Evolutionary conservation across 495 filamentous ascomycete genomes (phyloP).

Genomic region (Penicillium alfredii): DNA sequence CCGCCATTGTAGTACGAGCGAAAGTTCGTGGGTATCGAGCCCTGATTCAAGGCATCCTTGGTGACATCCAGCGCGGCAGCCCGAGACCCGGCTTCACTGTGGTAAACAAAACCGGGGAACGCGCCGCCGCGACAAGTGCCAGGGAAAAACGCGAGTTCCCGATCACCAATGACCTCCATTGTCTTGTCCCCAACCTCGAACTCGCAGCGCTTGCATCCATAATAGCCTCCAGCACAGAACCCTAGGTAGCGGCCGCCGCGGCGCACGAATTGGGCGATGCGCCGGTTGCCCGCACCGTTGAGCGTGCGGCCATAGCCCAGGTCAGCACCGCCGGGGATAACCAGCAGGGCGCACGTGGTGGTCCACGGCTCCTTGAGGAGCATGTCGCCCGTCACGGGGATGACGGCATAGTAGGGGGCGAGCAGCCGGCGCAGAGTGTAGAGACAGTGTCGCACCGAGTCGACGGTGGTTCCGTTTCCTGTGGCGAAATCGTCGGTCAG

Average conservation of each 20-base stretch:
- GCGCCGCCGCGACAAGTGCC: constrained; percentile 80
- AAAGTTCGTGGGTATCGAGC: constrained; percentile 57
- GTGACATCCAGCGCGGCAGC: constrained; percentile 63
- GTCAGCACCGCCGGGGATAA: constrained; percentile 93
- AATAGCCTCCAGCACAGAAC: constrained; percentile 93
- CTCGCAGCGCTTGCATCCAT: constrained; percentile 72
- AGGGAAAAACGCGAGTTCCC: constrained; percentile 85
- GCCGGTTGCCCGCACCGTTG: constrained; percentile 81
- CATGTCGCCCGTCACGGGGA: constrained; percentile 68
- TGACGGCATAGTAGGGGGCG: constrained; percentile 91
- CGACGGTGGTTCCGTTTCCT: constrained; percentile 81
- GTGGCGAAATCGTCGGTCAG: constrained; percentile 21
- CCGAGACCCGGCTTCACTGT: constrained; percentile 78
- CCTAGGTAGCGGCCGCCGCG: constrained; percentile 83
- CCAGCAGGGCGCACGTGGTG: constrained; percentile 77
- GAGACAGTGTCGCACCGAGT: constrained; percentile 84
- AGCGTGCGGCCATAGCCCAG: constrained; percentile 83
- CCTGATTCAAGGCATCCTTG: constrained; percentile 51
- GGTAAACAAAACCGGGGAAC: constrained; percentile 86
- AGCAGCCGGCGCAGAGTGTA: constrained; percentile 83
- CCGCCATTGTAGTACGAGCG: constrained; percentile 90
- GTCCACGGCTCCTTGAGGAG: constrained; percentile 91
- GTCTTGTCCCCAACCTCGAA: constrained; percentile 81
- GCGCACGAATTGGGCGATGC: constrained; percentile 77
- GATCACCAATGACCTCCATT: constrained; percentile 78